Percentiles rank a stretch among this genome's conserved stretches.
These are phyloP conservation scores for Phytopythium delawarense DNA, from an alignment of 352 stramenopile genomes.

Conservation along the genomic window DNA sequence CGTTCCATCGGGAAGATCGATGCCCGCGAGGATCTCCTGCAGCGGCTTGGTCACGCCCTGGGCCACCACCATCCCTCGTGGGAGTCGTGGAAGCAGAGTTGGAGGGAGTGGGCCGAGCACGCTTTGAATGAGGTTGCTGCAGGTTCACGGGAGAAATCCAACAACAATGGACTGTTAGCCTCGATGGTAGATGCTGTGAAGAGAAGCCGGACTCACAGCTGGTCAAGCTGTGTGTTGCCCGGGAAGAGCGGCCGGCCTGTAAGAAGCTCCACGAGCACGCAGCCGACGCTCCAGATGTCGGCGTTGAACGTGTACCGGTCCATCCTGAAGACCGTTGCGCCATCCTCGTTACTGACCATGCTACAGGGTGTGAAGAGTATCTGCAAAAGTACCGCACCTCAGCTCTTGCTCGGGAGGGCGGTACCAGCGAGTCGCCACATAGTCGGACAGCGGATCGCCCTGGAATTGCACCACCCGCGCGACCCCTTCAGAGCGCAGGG, in stretches of 20 bases:
- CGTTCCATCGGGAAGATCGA: conserved; percentile 42
- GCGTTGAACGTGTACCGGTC: conserved; percentile 80
- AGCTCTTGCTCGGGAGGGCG: conserved; percentile 65
- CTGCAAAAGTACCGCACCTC: background rate
- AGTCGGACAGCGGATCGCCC: conserved; percentile 72
- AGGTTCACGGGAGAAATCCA: background rate
- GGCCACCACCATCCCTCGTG: conserved; percentile 36
- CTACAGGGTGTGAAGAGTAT: background rate
- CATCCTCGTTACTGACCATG: background rate
- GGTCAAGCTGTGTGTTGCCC: conserved; percentile 73
- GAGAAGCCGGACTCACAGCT: conserved; percentile 36
- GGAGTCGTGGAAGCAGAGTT: conserved; percentile 35
- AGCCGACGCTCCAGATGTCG: conserved; percentile 81
- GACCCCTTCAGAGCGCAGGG: conserved; percentile 27
- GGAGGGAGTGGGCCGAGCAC: conserved; percentile 54
- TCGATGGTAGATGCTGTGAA: background rate
- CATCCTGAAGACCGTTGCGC: conserved; percentile 23
- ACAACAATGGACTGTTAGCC: background rate
- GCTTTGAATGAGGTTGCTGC: conserved; percentile 72
- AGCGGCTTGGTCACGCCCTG: conserved; percentile 46
- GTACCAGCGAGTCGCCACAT: conserved; percentile 82
- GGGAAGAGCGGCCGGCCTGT: conserved; percentile 74
- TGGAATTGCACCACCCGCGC: conserved; percentile 74
- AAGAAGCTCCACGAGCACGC: conserved; percentile 69
- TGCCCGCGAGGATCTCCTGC: conserved; percentile 31